Base-by-base conservation (phyloP, 768 basidiomycete species). In the Fomitopsis pulvina region DNA sequence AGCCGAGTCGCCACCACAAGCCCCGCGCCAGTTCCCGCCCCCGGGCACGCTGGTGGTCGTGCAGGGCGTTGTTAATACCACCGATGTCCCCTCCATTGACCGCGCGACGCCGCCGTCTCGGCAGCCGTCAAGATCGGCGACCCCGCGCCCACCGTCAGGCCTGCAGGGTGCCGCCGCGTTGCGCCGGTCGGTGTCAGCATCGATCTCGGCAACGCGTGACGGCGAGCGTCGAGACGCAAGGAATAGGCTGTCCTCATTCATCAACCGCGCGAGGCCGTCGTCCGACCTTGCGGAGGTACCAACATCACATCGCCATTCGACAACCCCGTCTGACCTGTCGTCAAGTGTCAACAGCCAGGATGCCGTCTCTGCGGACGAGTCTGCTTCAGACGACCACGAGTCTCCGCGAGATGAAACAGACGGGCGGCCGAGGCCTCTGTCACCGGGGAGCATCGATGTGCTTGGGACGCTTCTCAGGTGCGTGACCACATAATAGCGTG, bases 381-480 rank as follows among this genome's bases (percentile, higher is more conserved):
- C 48, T 34, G 37, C 40, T 18, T 39, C 24, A 21, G 48, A 49
- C 28, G 57, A 46, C 42, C 37, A 2, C 25, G 46, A 26, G 16
- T 40, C 47, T 43, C 38, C 56, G 3, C 43, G 45, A 20, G 25
- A 57, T 38, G 43, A 56, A n/a, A 28, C 32, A 37, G 54, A 58
- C 24, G 60, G 55, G 29, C 65, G 45, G 59, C 71, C 12, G 55
- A 73, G 22, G 52, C 67, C 57, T 68, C 82, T 51, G 30, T 87
- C 85, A 0, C 81, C 81, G 0, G 85, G 80, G 28, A 88, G 87
- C 61, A 85, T 90, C 39, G 87, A 90, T 58, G 85, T 91, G 10
- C 68, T 91, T 25, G 88, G 87, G 21, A 89, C 87, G n/a, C 65
- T 91, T 14, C 71, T 91, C 27, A 90, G 87, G 87, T 87, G 59